Base-by-base conservation (phyloP, 805 yeast species). In the Yarrowia hollandica region DNA sequence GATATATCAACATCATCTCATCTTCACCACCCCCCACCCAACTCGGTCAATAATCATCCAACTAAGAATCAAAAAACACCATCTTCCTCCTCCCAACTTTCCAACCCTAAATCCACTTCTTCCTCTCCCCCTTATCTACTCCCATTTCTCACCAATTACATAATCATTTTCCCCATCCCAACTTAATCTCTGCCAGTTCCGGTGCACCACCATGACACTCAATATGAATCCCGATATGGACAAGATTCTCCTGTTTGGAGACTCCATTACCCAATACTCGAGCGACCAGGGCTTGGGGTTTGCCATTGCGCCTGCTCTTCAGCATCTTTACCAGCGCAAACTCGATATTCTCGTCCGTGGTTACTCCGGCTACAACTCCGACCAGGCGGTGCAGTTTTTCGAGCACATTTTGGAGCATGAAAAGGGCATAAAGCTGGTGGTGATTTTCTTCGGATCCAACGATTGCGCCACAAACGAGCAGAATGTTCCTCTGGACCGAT, bases 401-500 rank as follows among this genome's bases (percentile, higher is more conserved):
- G 80, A 81, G n/a, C 71, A 75, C 38, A 72, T 85, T 11, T 70
- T 89, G 30, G 74, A 77, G 19, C 66, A 70, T 4, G 88, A 83
- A 62, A 71, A 79, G 46, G 68, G 71, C 60, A 72, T 82, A 54
- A 61, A 60, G 59, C 58, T 64, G 39, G 64, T 60, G 65, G 67
- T 64, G 10, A 72, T 90, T 1, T 90, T 86, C 68, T 82, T 88
- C 65, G 97, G 97, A 4, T 80, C 96, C 12, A 90, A 90, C 67
- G 97, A 90, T 69, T 77, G 86, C 0, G 77, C 80, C 3, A 63
- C 72, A 8, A 74, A 68, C 0, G 78, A 78, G 4, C 82, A 79
- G 63, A 71, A 72, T 19, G 88, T 88, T 10, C 79, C 81, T 1
- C 16, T 85, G 3, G 78, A 70, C 0, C 72, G 77, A 60, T 88